Percentiles rank a stretch among this genome's conserved stretches.
Evolutionary conservation across 2,329 filamentous ascomycete species (phyloP).

Genomic region (Cercospora sp.): DNA sequence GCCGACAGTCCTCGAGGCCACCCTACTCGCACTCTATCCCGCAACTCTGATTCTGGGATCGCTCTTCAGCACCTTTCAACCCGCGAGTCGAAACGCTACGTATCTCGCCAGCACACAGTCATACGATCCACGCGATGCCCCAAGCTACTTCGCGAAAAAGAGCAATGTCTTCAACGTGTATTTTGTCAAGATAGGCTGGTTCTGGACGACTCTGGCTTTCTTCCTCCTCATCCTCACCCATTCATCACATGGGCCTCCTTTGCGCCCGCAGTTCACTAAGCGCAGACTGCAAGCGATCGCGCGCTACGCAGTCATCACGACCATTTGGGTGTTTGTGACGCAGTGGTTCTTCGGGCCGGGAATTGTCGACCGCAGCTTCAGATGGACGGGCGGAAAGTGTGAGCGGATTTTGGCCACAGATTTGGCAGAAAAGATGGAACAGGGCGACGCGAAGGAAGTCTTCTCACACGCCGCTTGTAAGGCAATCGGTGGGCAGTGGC

Average conservation of each 20-base stretch:
- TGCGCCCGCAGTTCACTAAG: constrained; percentile 44
- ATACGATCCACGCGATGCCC: constrained; percentile 60
- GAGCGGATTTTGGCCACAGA: constrained; percentile 54
- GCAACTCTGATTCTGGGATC: constrained; percentile 76
- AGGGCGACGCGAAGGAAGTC: constrained; percentile 50
- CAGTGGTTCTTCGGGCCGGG: constrained; percentile 96
- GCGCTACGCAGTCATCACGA: constrained; percentile 72
- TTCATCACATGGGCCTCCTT: constrained; percentile 54
- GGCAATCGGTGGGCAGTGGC: constrained; percentile 78
- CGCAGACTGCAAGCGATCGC: constrained; percentile 60
- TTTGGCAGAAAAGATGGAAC: constrained; percentile 47
- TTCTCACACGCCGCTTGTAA: constrained; percentile 80
- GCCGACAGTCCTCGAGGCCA: constrained; percentile 67
- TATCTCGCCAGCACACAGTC: constrained; percentile 66
- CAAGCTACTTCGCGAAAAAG: constrained; percentile 91
- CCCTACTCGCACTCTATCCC: constrained; percentile 72
- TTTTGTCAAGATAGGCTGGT: constrained; percentile 95
- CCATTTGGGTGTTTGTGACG: constrained; percentile 81
- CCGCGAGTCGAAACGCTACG: constrained; percentile 64
- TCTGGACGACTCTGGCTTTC: constrained; percentile 81
- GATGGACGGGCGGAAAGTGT: constrained; percentile 84
- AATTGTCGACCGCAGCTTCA: constrained; percentile 85
- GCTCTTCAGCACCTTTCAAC: constrained; percentile 76
- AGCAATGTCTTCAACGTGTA: constrained; percentile 87
- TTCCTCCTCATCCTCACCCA: constrained; percentile 69